Base-by-base conservation (phyloP, 371 early-diverging fungal species). In the Synchytrium microbalum region DNA sequence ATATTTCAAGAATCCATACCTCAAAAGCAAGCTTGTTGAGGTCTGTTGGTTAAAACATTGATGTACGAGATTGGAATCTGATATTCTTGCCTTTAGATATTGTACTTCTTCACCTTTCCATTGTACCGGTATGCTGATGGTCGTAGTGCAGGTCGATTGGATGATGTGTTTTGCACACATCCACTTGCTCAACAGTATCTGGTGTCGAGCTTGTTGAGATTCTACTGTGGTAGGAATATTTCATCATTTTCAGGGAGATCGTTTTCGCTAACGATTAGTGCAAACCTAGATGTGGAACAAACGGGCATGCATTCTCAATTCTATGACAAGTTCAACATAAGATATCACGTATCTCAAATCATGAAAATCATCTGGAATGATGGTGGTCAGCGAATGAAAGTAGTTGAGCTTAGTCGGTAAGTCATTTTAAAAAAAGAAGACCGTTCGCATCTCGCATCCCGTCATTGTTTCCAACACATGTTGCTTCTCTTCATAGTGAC, bases 301-400 rank as follows among this genome's bases (percentile, higher is more conserved):
- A 95, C 96, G 0, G 98, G 97, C 13, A 80, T 87, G 8, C 84
- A 84, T 64, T 87, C 90, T 0, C 94, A 95, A 68, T 98, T 98
- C 72, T 97, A 95, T 69, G 98, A 98, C 75, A 98, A 98, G 75
- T 96, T 96, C 79, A 94, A 90, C 70, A 92, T 93, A 65, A 88
- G 98, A 31, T 96, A 96, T 79, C 88, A 96, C 64, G 93, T 96
- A 59, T 88, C 92, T n/a, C 91, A 93, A 69, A 86, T 95, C 13
- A 82, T 96, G 73, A 91, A 93, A 69, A 75, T 81, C 3, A 78
- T 94, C 14, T 95, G 96, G 94, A 77, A 75, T 0, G 86, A 92
- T 58, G 60, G 29, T 8, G 63, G 52, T 2, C 82, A 80, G 61
- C 71, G 74, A 2, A 46, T 19, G 1, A 64, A 65, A 56, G 30